Evolutionary conservation across 192 early-diverging fungal genomes (phyloP).

Genomic region (Coemansia sp.): DNA sequence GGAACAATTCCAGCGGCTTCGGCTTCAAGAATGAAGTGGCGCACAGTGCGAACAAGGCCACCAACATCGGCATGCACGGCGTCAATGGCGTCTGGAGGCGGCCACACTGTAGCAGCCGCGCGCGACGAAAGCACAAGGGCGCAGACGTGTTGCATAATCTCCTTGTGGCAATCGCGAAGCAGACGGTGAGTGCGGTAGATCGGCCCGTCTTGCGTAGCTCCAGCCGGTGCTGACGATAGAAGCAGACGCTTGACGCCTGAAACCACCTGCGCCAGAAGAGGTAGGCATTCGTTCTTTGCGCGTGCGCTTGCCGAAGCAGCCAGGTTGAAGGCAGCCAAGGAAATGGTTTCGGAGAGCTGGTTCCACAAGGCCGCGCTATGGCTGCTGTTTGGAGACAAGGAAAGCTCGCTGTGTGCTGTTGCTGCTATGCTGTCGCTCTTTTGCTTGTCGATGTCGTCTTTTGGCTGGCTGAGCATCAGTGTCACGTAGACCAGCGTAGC

Average conservation of each 20-base stretch:
- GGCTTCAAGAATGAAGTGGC: conserved; percentile 70
- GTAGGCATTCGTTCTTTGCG: conserved; percentile 59
- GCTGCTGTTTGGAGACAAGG: conserved; percentile 20
- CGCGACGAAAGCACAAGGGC: conserved; percentile 83
- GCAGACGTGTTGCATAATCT: conserved; percentile 78
- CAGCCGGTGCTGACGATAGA: conserved; percentile 63
- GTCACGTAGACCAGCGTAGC: conserved; percentile 42
- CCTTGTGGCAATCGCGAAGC: conserved; percentile 70
- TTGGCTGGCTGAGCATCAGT: conserved; percentile 36
- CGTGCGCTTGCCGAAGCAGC: conserved; percentile 54
- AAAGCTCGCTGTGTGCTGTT: conserved; percentile 2
- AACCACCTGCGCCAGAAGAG: conserved; percentile 64
- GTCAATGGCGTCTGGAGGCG: conserved; percentile 75
- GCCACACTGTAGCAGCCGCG: conserved; percentile 85
- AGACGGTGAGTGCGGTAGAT: conserved; percentile 64
- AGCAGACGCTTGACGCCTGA: conserved; percentile 83
- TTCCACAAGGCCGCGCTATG: conserved; percentile 58
- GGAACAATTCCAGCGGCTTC: conserved; percentile 59
- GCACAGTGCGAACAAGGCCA: conserved; percentile 75
- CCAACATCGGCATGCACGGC: conserved; percentile 75
- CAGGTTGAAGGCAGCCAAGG: conserved; percentile 59
- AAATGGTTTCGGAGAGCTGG: conserved; percentile 50
- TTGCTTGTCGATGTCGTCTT: neutral
- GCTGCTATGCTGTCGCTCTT: neutral
- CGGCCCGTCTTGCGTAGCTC: conserved; percentile 67